Evolutionary conservation across 768 basidiomycete species (phyloP).

Genomic region (Lyophyllum decastes): DNA sequence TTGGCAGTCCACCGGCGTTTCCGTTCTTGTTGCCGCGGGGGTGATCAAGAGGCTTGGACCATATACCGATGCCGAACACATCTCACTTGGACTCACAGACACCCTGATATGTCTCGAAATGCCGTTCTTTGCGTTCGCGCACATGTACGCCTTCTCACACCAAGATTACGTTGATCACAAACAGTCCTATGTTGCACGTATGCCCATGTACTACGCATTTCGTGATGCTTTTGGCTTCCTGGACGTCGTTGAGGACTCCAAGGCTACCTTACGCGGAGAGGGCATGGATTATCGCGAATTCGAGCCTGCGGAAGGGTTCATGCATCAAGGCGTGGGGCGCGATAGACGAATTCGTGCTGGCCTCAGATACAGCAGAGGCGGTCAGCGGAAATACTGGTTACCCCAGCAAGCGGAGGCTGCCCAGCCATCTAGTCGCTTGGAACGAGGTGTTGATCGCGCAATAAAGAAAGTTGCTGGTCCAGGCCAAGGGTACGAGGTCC

Average conservation of each 20-base stretch:
- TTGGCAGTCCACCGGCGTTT: constrained; percentile 91
- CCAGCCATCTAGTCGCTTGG: constrained; percentile 38
- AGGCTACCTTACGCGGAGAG: constrained; percentile 79
- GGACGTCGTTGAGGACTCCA: constrained; percentile 87
- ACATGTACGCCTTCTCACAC: constrained; percentile 93
- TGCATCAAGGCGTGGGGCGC: constrained; percentile 88
- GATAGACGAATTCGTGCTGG: constrained; percentile 90
- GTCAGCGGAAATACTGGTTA: constrained; percentile 94
- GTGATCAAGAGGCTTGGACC: constrained; percentile 80
- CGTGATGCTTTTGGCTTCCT: constrained; percentile 85
- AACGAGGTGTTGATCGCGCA: constrained; percentile 42
- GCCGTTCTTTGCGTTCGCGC: constrained; percentile 95
- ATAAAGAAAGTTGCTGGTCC: constrained; percentile 41
- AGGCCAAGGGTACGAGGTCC: constrained; percentile 56
- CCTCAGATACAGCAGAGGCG: constrained; percentile 88
- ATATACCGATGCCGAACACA: constrained; percentile 85
- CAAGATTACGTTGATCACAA: constrained; percentile 75
- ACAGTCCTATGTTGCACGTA: constrained; percentile 74
- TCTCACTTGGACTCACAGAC: constrained; percentile 89
- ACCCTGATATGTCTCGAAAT: constrained; percentile 94
- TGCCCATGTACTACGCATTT: constrained; percentile 86
- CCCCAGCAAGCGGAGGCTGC: constrained; percentile 58
- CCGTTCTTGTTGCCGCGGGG: constrained; percentile 83
- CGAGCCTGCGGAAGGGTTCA: constrained; percentile 91
- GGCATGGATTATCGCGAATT: constrained; percentile 97